phyloP scores from a whole-genome alignment of 225 moss, liverwort and hornwort species.

The Neckera pumila region DNA sequence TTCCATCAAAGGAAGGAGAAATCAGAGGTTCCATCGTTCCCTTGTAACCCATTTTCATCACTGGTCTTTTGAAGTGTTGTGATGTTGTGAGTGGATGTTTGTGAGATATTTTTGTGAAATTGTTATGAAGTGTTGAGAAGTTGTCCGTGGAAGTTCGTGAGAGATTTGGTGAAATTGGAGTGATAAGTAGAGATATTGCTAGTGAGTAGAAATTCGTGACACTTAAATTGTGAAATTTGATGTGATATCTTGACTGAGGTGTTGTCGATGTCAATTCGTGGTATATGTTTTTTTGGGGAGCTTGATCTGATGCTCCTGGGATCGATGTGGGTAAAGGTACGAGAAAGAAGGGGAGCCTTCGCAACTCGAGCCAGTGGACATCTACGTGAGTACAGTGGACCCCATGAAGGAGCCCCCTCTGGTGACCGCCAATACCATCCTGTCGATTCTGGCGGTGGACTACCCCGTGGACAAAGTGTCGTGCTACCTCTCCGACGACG shows the following conservation, averaged over 20 bases:
- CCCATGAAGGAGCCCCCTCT: conserved; percentile 85
- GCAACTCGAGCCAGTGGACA: conserved; percentile 49
- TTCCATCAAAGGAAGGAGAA: no score
- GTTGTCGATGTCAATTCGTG: neutral
- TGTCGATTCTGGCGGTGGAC: conserved; percentile 70
- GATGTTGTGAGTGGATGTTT: no score
- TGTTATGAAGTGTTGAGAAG: neutral
- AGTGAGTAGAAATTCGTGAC: neutral
- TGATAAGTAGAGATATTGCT: neutral
- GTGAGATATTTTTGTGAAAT: no score
- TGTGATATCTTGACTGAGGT: neutral
- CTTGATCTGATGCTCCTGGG: neutral
- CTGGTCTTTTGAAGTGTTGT: neutral
- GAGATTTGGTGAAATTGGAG: neutral
- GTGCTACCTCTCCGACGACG: conserved; percentile 88
- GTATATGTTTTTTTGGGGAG: neutral
- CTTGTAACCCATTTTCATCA: neutral
- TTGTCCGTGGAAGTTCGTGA: neutral
- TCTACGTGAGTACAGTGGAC: conserved; percentile 85
- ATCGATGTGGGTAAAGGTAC: conserved; percentile 21
- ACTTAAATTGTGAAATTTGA: neutral
- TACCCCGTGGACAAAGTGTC: conserved; percentile 98
- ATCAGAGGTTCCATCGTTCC: no score
- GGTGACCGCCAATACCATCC: conserved; percentile 77
- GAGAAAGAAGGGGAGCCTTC: conserved; percentile 88